phyloP scores from a whole-genome alignment of 192 early-diverging fungal species.

The Backusella tarrabulga region DNA sequence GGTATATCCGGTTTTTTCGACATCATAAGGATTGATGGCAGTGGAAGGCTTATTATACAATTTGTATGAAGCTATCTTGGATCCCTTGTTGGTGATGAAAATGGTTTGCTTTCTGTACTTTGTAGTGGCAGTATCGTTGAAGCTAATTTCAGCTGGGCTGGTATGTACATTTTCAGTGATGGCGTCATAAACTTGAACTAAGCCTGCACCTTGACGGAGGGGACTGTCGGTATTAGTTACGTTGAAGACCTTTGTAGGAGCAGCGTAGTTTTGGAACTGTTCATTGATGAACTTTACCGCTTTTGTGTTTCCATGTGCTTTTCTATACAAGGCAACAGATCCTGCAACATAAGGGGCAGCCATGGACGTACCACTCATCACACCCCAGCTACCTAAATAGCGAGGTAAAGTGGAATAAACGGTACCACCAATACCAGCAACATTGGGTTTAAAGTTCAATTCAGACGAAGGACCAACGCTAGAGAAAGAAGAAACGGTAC shows the following conservation, averaged over 20 bases:
- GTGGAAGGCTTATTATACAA: conserved; percentile 38
- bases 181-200: conserved; percentile 49
- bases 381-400: conserved; percentile 38
- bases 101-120: conserved; percentile 33
- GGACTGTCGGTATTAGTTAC: conserved; percentile 19
- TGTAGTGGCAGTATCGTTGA: conserved; percentile 48
- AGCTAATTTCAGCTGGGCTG: conserved; percentile 46
- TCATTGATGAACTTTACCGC: conserved; percentile 26
- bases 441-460: conserved; percentile 56
- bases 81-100: conserved; percentile 44
- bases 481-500: conserved; percentile 65
- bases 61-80: conserved; percentile 33
- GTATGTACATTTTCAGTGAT: conserved; percentile 33
- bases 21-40: conserved; percentile 42
- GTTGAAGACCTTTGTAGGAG: background rate
- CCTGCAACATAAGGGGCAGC: conserved; percentile 86
- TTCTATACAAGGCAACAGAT: conserved; percentile 44
- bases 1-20: conserved; percentile 2
- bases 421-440: conserved; percentile 56
- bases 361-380: conserved; percentile 91
- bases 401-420: conserved; percentile 55
- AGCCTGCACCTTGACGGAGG: conserved; percentile 51
- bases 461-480: conserved; percentile 62
- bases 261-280: conserved; percentile 36
- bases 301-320: conserved; percentile 26